These are phyloP conservation scores for Grigorovia jiainica DNA, from an alignment of 805 yeast species.

Conservation along the genomic window DNA sequence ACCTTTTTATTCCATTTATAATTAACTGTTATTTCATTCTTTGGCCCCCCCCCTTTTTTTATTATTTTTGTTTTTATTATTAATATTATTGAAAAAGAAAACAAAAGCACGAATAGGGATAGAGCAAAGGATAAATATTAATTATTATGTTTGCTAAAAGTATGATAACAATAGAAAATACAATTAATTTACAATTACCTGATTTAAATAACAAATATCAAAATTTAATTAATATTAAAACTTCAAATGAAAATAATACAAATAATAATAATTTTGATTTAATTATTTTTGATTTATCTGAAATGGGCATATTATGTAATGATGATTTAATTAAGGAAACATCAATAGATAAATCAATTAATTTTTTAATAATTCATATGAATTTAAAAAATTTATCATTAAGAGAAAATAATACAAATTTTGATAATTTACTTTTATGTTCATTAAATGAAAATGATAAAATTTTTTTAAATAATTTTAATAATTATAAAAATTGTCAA, in stretches of 20 bases:
- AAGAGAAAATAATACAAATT: slow-evolving; percentile 18
- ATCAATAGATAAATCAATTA: neutral
- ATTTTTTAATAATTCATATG: slow-evolving; percentile 10
- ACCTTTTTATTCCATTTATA: no score
- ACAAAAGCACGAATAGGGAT: neutral
- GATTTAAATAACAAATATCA: neutral
- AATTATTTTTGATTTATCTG: neutral
- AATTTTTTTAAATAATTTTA: slow-evolving; percentile 9
- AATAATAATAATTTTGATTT: neutral
- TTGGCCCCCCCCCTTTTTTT: no score
- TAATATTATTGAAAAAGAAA: no score
- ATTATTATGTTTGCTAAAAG: neutral
- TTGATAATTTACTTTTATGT: slow-evolving; percentile 15
- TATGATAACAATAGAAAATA: neutral
- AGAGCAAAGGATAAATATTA: no score
- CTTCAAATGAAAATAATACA: neutral
- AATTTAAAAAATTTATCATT: slow-evolving; percentile 21
- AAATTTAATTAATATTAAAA: neutral
- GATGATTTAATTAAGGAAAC: neutral
- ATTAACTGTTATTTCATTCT: no score
- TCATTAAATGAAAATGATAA: slow-evolving; percentile 6
- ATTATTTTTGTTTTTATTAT: no score
- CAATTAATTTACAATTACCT: neutral
- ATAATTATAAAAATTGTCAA: slow-evolving; percentile 6
- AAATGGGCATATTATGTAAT: neutral